Evolutionary conservation across 2,329 filamentous ascomycete genomes (phyloP).

Genomic region (Phialophora macrospora): DNA sequence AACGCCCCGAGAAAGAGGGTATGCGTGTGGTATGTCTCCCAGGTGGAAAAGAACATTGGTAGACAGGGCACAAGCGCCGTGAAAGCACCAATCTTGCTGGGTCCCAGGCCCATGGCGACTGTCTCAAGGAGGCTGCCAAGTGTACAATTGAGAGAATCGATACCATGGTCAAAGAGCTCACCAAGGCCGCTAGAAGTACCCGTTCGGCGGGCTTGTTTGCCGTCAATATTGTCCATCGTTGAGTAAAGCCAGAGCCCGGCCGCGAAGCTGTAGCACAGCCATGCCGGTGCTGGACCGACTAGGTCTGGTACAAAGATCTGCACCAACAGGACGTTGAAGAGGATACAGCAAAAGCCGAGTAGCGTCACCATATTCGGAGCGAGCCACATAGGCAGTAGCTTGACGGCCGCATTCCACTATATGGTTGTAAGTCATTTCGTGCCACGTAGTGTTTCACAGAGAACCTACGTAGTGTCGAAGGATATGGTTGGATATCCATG

Average conservation of each 20-base stretch:
- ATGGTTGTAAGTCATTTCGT: conserved; percentile 12
- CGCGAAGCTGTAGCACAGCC: conserved; percentile 96
- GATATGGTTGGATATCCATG: conserved; percentile 89
- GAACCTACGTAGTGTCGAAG: conserved; percentile 83
- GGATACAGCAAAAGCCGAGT: conserved; percentile 90
- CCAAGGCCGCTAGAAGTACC: conserved; percentile 93
- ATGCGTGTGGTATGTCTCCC: conserved; percentile 99
- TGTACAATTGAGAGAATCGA: conserved; percentile 97
- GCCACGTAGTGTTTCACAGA: conserved; percentile 19
- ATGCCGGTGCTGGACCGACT: conserved; percentile 82
- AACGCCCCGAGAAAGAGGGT: conserved; percentile 94
- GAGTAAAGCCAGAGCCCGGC: conserved; percentile 98
- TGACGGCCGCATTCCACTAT: conserved; percentile 95
- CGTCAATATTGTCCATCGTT: conserved; percentile 98
- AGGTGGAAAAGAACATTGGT: conserved; percentile 99
- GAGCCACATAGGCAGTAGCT: conserved; percentile 91
- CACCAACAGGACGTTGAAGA: conserved; percentile 77
- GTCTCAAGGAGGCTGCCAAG: conserved; percentile 88
- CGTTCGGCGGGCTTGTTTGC: conserved; percentile 93
- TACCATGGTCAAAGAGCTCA: conserved; percentile 97
- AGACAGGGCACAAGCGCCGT: conserved; percentile 89
- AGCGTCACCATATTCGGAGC: conserved; percentile 98
- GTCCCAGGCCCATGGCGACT: conserved; percentile 88
- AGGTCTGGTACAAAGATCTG: conserved; percentile 86
- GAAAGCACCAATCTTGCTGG: conserved; percentile 82